Base-by-base conservation (phyloP, 257 asterid species). In the Petunia secreta region DNA sequence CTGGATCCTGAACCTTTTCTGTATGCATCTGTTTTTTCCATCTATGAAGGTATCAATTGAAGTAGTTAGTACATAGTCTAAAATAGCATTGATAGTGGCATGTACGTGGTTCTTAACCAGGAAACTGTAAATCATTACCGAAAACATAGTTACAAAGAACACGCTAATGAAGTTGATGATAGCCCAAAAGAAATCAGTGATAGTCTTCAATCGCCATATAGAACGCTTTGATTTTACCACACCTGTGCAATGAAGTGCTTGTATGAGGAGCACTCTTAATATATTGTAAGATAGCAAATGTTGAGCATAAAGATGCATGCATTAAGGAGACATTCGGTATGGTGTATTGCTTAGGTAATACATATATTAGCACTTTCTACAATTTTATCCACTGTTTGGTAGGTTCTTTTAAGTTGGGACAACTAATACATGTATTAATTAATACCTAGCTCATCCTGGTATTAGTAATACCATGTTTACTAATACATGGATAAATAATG, bases 21-120 rank as follows among this genome's bases (percentile, higher is more conserved):
- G 80, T 93, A 96, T 62, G 94, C 92, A 71, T 96, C 98, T 80
- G 98, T 81, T 64, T 96, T 94, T 83, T 96, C 99, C 97, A 96
- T 89, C 99, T 96, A 81, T 67, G 50, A 79, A 71, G 79, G 52
- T 25, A 81, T 25, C 25, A 25, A 25, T 36, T 52, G 60, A 48
- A 2, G 60, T 15, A 71, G 44, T 71, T 48, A 71, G 50, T 48
- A 71, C 13, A 36, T 15, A 9, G 50, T 16, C 58, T n/a, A 16
- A 41, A 34, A 48, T 4, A 71, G 60, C 3, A 34, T 25, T 34
- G 77, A 71, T 48, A 48, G 25, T 5, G 46, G 41, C 16, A 34
- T 6, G 3, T 0, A 71, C 2, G 60, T 48, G 13, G 60, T 48
- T 48, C 60, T 34, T 71, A 71, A 5, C 57, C 25, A 34, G 13